A percentile compares a stretch with the other conserved stretches of the same genome.
These are phyloP conservation scores for Hypoxylon sp. DNA, from an alignment of 2,329 filamentous ascomycete species.

Conservation along the genomic window DNA sequence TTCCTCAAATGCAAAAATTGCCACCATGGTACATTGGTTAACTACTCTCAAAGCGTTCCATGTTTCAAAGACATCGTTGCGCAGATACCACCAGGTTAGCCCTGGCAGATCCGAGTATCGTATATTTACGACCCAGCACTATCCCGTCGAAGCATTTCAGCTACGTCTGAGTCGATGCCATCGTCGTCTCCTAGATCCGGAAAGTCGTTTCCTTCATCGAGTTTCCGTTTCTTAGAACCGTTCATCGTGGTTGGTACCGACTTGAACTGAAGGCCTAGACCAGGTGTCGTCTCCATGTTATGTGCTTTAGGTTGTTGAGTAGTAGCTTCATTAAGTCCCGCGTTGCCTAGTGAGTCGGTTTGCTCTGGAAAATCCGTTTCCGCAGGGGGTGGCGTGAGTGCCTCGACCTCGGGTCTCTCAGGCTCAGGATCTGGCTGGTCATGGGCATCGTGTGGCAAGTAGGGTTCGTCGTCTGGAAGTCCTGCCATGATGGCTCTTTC, in stretches of 20 bases:
- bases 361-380: slow-evolving; percentile 45
- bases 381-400: slow-evolving; percentile 83
- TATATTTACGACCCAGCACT: slow-evolving; percentile 46
- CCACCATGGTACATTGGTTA: slow-evolving; percentile 17
- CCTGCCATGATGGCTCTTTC: slow-evolving; percentile 93
- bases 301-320: slow-evolving; percentile 49
- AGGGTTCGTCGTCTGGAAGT: slow-evolving; percentile 71
- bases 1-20: neutral
- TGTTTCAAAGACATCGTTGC: slow-evolving; percentile 1
- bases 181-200: slow-evolving; percentile 69
- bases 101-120: neutral
- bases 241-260: slow-evolving; percentile 66
- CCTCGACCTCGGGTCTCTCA: slow-evolving; percentile 85
- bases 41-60: neutral
- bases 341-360: slow-evolving; percentile 40
- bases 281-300: slow-evolving; percentile 60
- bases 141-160: slow-evolving; percentile 67
- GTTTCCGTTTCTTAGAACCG: slow-evolving; percentile 70
- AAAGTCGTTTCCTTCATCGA: slow-evolving; percentile 67
- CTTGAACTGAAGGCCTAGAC: slow-evolving; percentile 63
- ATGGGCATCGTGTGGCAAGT: slow-evolving; percentile 64
- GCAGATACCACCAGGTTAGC: neutral
- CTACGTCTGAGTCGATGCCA: slow-evolving; percentile 70
- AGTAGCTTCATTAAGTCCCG: slow-evolving; percentile 46
- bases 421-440: slow-evolving; percentile 69